Base-by-base conservation (phyloP, 208 protist species). In the Trypanosomatidae sp. region DNA sequence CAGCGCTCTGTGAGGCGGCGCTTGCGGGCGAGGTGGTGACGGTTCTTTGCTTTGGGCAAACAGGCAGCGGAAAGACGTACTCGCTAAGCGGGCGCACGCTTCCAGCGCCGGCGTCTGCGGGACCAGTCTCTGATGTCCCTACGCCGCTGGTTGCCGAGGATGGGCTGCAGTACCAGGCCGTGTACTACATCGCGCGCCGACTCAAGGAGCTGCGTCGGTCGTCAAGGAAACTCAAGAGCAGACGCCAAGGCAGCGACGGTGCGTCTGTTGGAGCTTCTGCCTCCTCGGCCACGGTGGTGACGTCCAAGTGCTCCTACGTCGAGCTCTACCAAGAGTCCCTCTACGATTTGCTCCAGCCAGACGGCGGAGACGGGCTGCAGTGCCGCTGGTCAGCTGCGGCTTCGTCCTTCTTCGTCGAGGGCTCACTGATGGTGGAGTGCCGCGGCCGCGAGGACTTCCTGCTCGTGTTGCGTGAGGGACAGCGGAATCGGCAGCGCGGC, bases 21-120 rank as follows among this genome's bases (percentile, higher is more conserved):
- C 36, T 87, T 22, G 70, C 81, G n/a, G 95, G 95, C 0, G 82
- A 86, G 56, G 84, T 92, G 33, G 85, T 92, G 28, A 95, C 95
- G 9, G 72, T 98, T 7, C 82, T 98, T 41, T 94, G 90, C 73
- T 98, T 95, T 84, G 95, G 95, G 17, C 88, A 96, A 77, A 97
- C 91, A 17, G 92, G 93, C 59, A 95, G 91, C 44, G 94, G 94
- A 15, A 97, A 97, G 76, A 96, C 94, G 3, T 94, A 87, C 80
- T 97, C 94, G 19, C 86, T 97, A 79, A 92, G 86, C 62, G 94
- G 94, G 6, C 65, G 56, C 28, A 84, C 79, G 12, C 73, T 90
- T 19, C 44, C 33, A 3, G 59, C 41, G 46, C 43, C 39, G 28
- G 43, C 25, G 69, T 15, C 74, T 15, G 10, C 53, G 46, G 9